Conservation (phyloP, 2,329 filamentous ascomycete genomes). For the Scedosporium apiospermum region DNA sequence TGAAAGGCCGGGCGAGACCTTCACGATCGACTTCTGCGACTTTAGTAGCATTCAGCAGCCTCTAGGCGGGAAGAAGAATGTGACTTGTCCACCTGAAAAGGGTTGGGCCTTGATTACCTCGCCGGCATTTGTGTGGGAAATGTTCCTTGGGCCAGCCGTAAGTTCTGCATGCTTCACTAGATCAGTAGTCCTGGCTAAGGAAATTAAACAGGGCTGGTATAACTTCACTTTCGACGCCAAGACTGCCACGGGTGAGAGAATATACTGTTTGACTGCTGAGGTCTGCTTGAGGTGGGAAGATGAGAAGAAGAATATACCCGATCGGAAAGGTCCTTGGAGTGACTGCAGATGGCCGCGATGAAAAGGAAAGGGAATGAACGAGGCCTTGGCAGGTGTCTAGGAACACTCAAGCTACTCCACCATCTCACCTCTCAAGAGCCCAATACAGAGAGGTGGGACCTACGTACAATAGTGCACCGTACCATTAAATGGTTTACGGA, state of each 20-base stretch:
- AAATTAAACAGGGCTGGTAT: slow-evolving; percentile 1
- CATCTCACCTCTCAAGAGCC: too few species aligned
- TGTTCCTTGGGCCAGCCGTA: neutral
- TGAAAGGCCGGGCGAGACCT: neutral
- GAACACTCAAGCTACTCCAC: too few species aligned
- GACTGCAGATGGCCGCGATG: slow-evolving; percentile 1
- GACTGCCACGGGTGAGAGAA: neutral
- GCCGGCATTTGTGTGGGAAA: neutral
- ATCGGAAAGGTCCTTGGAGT: neutral
- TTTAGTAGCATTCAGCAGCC: neutral
- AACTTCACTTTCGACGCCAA: slow-evolving; percentile 3
- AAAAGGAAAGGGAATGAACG: neutral
- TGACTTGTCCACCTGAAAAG: neutral
- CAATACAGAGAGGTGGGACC: too few species aligned
- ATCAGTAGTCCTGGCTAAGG: neutral
- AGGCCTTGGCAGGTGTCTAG: too few species aligned
- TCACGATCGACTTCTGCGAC: neutral
- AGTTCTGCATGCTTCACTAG: neutral
- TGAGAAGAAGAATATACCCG: neutral
- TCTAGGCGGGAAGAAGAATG: neutral
- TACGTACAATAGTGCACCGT: too few species aligned
- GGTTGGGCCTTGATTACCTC: neutral
- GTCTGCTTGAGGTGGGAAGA: slow-evolving; percentile 2
- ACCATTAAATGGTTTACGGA: too few species aligned
- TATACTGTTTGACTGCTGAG: neutral